Base-by-base conservation (phyloP, 2,329 filamentous ascomycete species). In the Rutstroemia sp. region DNA sequence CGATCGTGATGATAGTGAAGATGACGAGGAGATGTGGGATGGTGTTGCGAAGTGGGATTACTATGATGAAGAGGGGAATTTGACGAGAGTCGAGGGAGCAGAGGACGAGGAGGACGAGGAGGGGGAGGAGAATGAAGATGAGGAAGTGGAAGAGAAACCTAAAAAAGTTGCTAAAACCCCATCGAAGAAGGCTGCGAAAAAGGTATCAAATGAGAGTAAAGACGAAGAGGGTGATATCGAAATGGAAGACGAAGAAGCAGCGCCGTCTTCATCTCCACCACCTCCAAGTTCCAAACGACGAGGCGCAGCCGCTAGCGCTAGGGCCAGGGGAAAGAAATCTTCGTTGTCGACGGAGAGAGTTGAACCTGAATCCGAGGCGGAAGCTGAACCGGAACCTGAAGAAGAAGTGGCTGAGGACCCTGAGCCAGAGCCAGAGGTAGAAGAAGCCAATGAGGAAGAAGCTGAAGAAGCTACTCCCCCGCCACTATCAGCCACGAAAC, bases 1-100 rank as follows among this genome's bases (percentile, higher is more conserved):
- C 14, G 71, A 73, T 55, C 61, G 68, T 38, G 72, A 72, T 52
- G 72, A 73, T 48, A 73, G 68, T 41, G 75, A 72, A 42, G 74
- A 71, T 48, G 71, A 70, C 37, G 66, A 71, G 57, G 71, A 71
- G 56, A 71, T 72, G 69, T 61, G 64, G 58, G 61, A 68, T 37
- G 69, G 69, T 4, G 69, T 71, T 30, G 61, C 65, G 10, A 62
- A 66, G 44, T 70, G 66, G 61, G 64, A 64, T 34, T 69, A 73
- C 70, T 51, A 73, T 69, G 59, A 77, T 70, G 60, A 71, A 64
- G 56, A 69, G 72, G 52, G 70, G 67, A 57, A 48, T 50, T 48
- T 9, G 57, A 47, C 39, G 58, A 59, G 66, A 17, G 67, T 70
- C 38, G 68, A 72, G 41, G 69, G 67, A 65, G 56, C 57, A 7